Base-by-base conservation (phyloP, 345 rosid species). In the Eucalyptus leucophloia region DNA sequence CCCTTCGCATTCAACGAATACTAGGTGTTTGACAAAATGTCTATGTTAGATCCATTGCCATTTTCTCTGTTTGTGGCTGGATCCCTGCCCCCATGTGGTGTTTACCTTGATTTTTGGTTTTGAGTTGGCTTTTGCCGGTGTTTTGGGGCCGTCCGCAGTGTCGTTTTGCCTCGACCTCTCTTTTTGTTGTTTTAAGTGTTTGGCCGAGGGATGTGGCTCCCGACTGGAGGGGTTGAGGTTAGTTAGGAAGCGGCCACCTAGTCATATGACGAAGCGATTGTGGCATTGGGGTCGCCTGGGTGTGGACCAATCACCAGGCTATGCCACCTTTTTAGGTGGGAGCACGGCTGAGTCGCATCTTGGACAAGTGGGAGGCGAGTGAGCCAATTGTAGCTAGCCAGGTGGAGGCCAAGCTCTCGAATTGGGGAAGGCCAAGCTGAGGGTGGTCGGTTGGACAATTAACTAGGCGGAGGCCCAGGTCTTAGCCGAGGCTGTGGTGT, bases 81-180 rank as follows among this genome's bases (percentile, higher is more conserved):
- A 56, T 56, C 28, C 28, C 6, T 56, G 12, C 5, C 30, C 28
- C 12, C 6, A 23, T 56, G 12, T 56, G 6, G 30, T 56, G 13
- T 23, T 56, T 56, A 56, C 62, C 30, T 9, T 56, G 62, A 56
- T 56, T 56, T 56, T 23, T 24, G 60, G 60, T 56, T 56, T 21
- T 21, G 60, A 56, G 28, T 23, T 56, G 60, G 28, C 60, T 56
- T 56, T 56, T 56, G 12, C 60, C 6, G 5, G 28, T 9, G 60
- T 21, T 56, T 56, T 23, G 12, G 60, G 12, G 62, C 62, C 1
- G 6, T 21, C 1, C 6, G 1, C 3, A 1, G 3, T 54, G 30
- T 56, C 28, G 6, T 56, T 56, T 56, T 1, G 28, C 28, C 30
- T 23, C 1, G 6, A 9, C 62, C 5, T 24, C 62, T 9, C 30